Evolutionary conservation across 345 rosid species (phyloP), one percentile per base, ranked within the genome.

Genomic region (Euclidium syriacum): DNA sequence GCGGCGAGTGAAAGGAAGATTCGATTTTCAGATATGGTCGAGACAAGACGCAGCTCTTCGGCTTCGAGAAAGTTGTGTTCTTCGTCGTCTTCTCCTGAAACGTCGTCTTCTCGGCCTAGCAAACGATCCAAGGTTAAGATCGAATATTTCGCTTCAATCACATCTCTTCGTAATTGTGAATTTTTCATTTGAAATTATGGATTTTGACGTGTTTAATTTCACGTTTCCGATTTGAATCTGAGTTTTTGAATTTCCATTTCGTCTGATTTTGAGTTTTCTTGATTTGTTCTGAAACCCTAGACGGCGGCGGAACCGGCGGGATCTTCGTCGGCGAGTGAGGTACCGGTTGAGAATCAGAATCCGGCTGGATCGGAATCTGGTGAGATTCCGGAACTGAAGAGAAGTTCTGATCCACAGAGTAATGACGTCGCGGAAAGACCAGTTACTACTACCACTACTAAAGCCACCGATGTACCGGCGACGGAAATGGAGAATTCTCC

Each of bases 41-140:
- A 90, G 68, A 94, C 97, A 17, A 78, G 99, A 27, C 83, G 99
- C 25, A 87, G 96, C 75, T 79, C 91, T 24, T 80, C 91, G 12
- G 79, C 96, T 39, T 75, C 86, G 64, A 94, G 83, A 60, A 90
- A 95, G 10, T 47, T 83, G 1, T 75, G 67, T 40, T 39, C 85
- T 36, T 74, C 85, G 12, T 65, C 85, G 5, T 29, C 74, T 54
- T 41, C 62, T 33, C 40, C 53, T 2, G 74, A 53, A 10, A 65
- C 64, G 10, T 68, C 85, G 12, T 76, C 83, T 1, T 67, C 95
- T 19, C 58, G 83, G 0, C 64, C 85, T 30, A 66, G 58, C 62
- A 94, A 90, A 73, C 81, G 99, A 68, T 73, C 95, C 65, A 94
- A 86, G 92, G 99, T 87, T n/a, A 19, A 25, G 4, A 10, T 32